Percentiles rank a stretch among this genome's conserved stretches.
phyloP scores from a whole-genome alignment of 2,329 filamentous ascomycete genomes.

The Pseudopyricularia cyperi region DNA sequence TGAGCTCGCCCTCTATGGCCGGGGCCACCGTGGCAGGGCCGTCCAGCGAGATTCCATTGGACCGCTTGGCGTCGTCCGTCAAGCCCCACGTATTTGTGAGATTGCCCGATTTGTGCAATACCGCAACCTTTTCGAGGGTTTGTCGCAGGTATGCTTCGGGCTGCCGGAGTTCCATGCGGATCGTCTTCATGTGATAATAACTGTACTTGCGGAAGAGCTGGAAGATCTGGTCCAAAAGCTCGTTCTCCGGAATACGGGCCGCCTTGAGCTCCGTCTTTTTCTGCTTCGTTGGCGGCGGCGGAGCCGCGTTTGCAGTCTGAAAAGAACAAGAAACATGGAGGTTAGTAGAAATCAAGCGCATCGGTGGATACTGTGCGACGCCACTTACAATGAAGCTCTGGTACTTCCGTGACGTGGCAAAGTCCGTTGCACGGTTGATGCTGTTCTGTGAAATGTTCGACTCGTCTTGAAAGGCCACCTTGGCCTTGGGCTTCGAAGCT shows the following conservation, averaged over 20 bases:
- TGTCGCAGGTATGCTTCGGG: conserved; percentile 89
- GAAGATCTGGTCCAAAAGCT: conserved; percentile 77
- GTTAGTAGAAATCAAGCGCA: neutral
- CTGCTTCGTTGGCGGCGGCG: conserved; percentile 34
- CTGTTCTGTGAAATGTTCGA: conserved; percentile 23
- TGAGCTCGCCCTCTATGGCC: conserved; percentile 7
- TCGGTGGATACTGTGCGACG: neutral
- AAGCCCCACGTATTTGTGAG: conserved; percentile 82
- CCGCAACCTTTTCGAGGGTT: conserved; percentile 69
- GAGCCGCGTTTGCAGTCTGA: conserved; percentile 8
- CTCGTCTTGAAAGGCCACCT: conserved; percentile 35
- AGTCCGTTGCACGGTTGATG: conserved; percentile 43
- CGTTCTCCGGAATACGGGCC: conserved; percentile 77
- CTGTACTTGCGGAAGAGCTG: conserved; percentile 71
- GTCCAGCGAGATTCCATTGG: neutral
- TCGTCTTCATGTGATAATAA: conserved; percentile 87
- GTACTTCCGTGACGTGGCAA: conserved; percentile 32
- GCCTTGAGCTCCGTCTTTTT: conserved; percentile 69
- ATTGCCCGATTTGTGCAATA: conserved; percentile 62
- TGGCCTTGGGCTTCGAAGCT: conserved; percentile 47
- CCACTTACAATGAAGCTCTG: conserved; percentile 44
- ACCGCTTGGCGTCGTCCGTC: conserved; percentile 1
- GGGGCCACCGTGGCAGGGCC: conserved; percentile 1
- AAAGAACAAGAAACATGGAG: neutral
- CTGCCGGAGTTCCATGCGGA: conserved; percentile 67